phyloP scores from a whole-genome alignment of 2,329 filamentous ascomycete genomes.

The Dendrostoma leiphaemia region DNA sequence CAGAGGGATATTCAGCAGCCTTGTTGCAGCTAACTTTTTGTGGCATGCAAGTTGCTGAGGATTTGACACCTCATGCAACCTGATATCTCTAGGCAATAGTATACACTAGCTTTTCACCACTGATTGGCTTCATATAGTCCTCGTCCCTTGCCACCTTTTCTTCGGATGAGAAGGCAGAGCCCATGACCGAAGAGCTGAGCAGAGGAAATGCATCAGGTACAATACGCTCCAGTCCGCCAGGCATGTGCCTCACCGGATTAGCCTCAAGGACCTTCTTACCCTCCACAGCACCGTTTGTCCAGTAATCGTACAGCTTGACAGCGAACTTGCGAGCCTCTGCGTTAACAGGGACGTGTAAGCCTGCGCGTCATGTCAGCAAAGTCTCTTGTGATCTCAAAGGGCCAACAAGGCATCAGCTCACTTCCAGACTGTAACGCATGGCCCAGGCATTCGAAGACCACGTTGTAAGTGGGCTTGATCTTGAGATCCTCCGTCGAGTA shows the following conservation, averaged over 20 bases:
- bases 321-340: slow-evolving; percentile 25
- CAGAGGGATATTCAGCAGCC: too few relatives aligned
- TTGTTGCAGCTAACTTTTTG: too few relatives aligned
- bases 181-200: slow-evolving; percentile 9
- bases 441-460: slow-evolving; percentile 40
- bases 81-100: background rate
- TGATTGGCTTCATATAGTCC: background rate
- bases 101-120: slow-evolving; percentile 2
- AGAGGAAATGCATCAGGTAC: slow-evolving; percentile 26
- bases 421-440: slow-evolving; percentile 5
- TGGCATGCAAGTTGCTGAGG: too few relatives aligned
- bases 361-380: background rate
- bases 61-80: too few relatives aligned
- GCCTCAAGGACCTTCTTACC: slow-evolving; percentile 22
- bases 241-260: slow-evolving; percentile 30
- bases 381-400: background rate
- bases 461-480: slow-evolving; percentile 34
- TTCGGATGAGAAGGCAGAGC: background rate
- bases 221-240: slow-evolving; percentile 27
- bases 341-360: background rate
- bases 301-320: slow-evolving; percentile 31
- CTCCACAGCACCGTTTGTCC: slow-evolving; percentile 22
- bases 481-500: background rate
- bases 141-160: background rate
- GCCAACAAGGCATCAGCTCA: background rate